Conservation (phyloP, 164 flowering plant genomes). For the Aristolochia fimbriata region DNA sequence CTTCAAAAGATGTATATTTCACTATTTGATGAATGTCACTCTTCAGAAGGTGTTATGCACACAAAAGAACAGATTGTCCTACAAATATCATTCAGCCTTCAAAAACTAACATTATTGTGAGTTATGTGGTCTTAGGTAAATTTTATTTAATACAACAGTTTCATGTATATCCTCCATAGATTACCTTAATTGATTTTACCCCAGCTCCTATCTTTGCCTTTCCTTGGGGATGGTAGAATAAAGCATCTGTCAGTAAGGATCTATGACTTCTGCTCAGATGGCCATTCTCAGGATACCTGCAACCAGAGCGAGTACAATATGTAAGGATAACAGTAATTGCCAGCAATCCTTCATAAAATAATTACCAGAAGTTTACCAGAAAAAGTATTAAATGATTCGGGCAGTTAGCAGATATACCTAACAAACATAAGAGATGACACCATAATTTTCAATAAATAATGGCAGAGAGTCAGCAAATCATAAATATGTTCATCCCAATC, state of each 20-base stretch:
- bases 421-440: background rate
- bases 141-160: background rate
- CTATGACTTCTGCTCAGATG: conserved; percentile 42
- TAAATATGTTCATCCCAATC: background rate
- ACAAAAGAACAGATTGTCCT: too few species aligned
- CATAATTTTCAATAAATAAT: background rate
- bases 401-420: background rate
- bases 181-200: conserved; percentile 57
- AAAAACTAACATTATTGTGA: too few species aligned
- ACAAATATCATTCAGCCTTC: too few species aligned
- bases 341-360: too few species aligned
- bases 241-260: conserved; percentile 36
- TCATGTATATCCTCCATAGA: background rate
- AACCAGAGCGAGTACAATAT: conserved; percentile 2
- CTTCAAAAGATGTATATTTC: too few species aligned
- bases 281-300: conserved; percentile 44
- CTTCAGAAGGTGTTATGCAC: too few species aligned
- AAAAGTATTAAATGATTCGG: background rate
- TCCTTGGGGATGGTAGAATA: conserved; percentile 58
- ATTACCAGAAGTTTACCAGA: background rate
- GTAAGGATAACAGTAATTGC: background rate
- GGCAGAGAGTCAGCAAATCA: background rate
- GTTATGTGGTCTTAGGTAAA: background rate
- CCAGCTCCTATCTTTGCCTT: conserved; percentile 65
- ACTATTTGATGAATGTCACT: too few species aligned